Evolutionary conservation across 2,329 filamentous ascomycete genomes (phyloP), one percentile per base, ranked within the genome.

Genomic region (Penicillium corylophilum): DNA sequence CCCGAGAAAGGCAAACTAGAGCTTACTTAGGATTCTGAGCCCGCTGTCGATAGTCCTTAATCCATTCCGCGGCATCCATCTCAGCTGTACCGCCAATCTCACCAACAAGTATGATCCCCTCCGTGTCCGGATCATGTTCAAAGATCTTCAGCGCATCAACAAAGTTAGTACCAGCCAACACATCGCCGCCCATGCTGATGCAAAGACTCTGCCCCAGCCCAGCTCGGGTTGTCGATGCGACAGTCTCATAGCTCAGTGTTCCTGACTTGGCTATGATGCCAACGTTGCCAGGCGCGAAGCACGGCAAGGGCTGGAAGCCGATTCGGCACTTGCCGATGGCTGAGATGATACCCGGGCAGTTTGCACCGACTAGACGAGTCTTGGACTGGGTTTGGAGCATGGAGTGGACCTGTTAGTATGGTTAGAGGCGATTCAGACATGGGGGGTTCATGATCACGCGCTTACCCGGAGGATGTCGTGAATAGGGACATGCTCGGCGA

Each of bases 201-300:
- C 87, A 88, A 6, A 91, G 73, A 63, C 86, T 90, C 69, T 93
- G 89, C 0, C 89, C 89, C 1, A 92, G 74, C 0, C 88, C 88
- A n/a, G 82, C 85, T 54, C 84, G 78, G 6, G 86, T 89, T 22
- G 89, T 84, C 1, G 87, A 85, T 0, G 86, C 88, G 1, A 91
- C 88, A 2, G 88, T 84, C 68, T 93, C 89, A 63, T 92, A 93
- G 55, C 87, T 90, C 36, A 93, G 73, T 0, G 89, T 93, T 1
- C 88, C 89, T 0, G 87, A 90, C 66, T 90, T 91, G n/a, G 87
- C 87, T 3, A 89, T 82, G 48, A 93, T 88, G 2, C 88, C 88
- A 20, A 93, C 77, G 50, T 82, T 80, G 0, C 88, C 89, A 0
- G 83, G 80, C 51, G 78, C 75, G 64, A 90, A 92, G 51, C 85